Conservation (phyloP, 2,329 filamentous ascomycete genomes). For the Emergomyces africanus region DNA sequence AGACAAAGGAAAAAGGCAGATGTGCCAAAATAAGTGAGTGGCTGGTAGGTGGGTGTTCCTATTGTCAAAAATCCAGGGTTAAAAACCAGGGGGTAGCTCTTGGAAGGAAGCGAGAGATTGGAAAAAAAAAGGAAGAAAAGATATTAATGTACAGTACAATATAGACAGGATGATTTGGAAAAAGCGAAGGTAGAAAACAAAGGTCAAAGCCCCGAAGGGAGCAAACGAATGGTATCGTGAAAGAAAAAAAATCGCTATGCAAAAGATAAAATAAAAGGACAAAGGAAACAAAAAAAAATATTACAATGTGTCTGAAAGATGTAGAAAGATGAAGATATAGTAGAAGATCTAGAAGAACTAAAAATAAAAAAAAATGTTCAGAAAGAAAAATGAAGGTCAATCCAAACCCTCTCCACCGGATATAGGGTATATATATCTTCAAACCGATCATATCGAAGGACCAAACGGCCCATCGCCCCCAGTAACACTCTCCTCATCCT, state of each 20-base stretch:
- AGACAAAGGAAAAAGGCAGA: slow-evolving; percentile 5
- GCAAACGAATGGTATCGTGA: not conserved
- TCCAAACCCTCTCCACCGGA: not conserved
- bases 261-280: not conserved
- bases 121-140: not conserved
- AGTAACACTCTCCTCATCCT: not conserved
- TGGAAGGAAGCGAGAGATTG: not conserved
- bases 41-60: not conserved
- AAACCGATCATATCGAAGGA: slow-evolving; percentile 8
- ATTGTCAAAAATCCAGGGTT: not conserved
- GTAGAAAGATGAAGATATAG: not conserved
- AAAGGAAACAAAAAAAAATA: not conserved
- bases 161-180: not conserved
- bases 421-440: no score
- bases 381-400: not conserved
- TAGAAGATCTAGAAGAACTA: not conserved
- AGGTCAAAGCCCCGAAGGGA: not conserved
- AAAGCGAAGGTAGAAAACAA: not conserved
- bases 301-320: not conserved
- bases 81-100: not conserved
- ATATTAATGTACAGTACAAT: not conserved
- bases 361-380: not conserved
- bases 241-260: not conserved
- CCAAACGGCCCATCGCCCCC: slow-evolving; percentile 9
- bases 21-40: slow-evolving; percentile 23